Percentiles rank a stretch among this genome's conserved stretches.
These are phyloP conservation scores for Nicotiana obtusifolia DNA, from an alignment of 257 asterid species.

Conservation along the genomic window DNA sequence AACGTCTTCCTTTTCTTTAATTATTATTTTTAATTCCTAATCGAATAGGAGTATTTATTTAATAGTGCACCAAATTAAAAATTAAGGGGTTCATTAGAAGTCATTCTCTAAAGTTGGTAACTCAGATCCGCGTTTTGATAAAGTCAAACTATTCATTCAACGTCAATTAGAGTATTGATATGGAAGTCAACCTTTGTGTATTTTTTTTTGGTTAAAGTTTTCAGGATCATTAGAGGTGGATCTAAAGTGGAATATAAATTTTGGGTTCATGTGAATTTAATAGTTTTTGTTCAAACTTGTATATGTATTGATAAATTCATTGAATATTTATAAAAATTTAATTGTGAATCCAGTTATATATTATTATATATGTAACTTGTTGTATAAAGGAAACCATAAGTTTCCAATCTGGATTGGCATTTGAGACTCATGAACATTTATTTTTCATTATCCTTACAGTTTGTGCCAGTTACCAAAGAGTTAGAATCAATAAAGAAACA, in stretches of 20 bases:
- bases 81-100: neutral
- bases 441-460: neutral
- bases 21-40: neutral
- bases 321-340: too few relatives aligned
- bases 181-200: constrained; percentile 4
- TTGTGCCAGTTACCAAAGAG: neutral
- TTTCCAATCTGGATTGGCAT: too few relatives aligned
- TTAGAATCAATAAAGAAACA: neutral
- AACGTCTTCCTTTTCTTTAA: neutral
- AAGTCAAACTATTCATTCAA: neutral
- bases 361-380: too few relatives aligned
- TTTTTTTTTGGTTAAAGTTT: neutral
- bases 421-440: neutral
- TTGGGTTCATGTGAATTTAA: too few relatives aligned
- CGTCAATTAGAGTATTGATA: neutral
- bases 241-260: too few relatives aligned
- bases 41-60: neutral
- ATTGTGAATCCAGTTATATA: too few relatives aligned
- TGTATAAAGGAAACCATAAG: too few relatives aligned
- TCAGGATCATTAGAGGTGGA: neutral
- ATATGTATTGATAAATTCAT: too few relatives aligned
- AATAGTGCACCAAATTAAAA: neutral
- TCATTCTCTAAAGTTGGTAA: neutral
- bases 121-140: neutral
- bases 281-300: too few relatives aligned